Evolutionary conservation across 139 green algal species (phyloP), one percentile per base, ranked within the genome.

Genomic region (Closterium sp.): DNA sequence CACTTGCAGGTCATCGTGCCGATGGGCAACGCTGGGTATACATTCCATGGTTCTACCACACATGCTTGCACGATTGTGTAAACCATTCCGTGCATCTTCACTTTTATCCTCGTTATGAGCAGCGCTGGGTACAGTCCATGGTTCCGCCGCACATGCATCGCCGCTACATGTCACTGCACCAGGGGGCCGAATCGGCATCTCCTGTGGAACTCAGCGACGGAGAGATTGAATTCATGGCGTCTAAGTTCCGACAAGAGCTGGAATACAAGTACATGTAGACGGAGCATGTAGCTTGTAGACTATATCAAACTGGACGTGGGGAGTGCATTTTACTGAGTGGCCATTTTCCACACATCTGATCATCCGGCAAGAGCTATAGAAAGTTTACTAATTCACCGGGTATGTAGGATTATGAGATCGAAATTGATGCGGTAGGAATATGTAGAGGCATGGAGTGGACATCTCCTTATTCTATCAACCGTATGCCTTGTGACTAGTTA

Each of bases 321-420:
- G 97, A 92, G 95, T 93, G 94, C 98, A 97, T 0, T 96, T 92
- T 55, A 99, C 97, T n/a, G 35, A 95, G 94, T 66, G 38, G 38
- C 19, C 16, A 66, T 23, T 66, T 16, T 66, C 38, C n/a, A n/a
- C n/a, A 1, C 4, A 10, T 66, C 9, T 66, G 4, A 7, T 66
- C 16, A 66, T 66, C 38, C 38, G 16, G 9, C 38, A 66, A 66
- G 38, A 66, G 38, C 1, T 66, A 9, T 10, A 66, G 38, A 66
- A 66, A 66, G 2, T 19, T 5, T n/a, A n/a, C n/a, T n/a, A n/a
- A n/a, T n/a, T n/a, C n/a, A n/a, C n/a, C n/a, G n/a, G n/a, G n/a
- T n/a, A n/a, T n/a, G n/a, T n/a, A n/a, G n/a, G n/a, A n/a, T n/a
- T n/a, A n/a, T n/a, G n/a, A n/a, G n/a, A n/a, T n/a, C n/a, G n/a